These are phyloP conservation scores for Tuber magnatum DNA, from an alignment of 495 filamentous ascomycete genomes.

Conservation along the genomic window DNA sequence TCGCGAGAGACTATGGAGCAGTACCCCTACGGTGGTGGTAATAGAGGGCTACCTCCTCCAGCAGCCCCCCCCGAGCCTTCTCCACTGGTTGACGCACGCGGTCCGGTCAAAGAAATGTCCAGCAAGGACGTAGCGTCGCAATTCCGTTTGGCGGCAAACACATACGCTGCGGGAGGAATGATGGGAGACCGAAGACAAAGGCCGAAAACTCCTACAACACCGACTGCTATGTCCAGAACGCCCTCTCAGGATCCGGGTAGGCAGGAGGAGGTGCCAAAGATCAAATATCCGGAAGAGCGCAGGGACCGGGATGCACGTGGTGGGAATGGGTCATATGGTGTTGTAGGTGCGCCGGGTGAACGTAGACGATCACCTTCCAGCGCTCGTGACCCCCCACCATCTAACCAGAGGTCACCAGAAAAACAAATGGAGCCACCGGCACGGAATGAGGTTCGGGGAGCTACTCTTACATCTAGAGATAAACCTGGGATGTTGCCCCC, in stretches of 20 bases:
- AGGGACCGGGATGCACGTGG: constrained; percentile 13
- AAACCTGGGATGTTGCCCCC: constrained; percentile 10
- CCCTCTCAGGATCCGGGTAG: constrained; percentile 28
- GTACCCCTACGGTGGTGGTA: constrained; percentile 27
- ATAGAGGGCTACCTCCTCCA: constrained; percentile 13
- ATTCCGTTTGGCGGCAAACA: constrained; percentile 77
- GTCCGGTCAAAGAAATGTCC: constrained; percentile 34
- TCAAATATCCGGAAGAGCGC: constrained; percentile 33
- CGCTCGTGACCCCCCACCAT: constrained; percentile 12
- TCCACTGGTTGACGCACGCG: constrained; percentile 10
- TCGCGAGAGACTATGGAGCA: constrained; percentile 34
- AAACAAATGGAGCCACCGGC: constrained; percentile 28
- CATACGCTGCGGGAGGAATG: constrained; percentile 52
- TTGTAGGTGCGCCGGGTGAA: constrained; percentile 17
- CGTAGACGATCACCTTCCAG: constrained; percentile 26
- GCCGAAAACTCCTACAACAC: constrained; percentile 38
- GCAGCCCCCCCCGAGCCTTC: constrained; percentile 12
- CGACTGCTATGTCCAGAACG: constrained; percentile 31
- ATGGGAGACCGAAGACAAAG: constrained; percentile 18
- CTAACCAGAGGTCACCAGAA: constrained; percentile 10
- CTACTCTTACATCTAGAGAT: constrained; percentile 31
- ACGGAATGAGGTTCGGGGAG: constrained; percentile 26
- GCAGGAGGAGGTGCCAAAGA: constrained; percentile 27
- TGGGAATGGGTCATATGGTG: background rate
- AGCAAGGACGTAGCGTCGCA: constrained; percentile 54